Evolutionary conservation across 169 alveolate genomes (phyloP), one percentile per base, ranked within the genome.

Genomic region (Plasmodium knowlesi): DNA sequence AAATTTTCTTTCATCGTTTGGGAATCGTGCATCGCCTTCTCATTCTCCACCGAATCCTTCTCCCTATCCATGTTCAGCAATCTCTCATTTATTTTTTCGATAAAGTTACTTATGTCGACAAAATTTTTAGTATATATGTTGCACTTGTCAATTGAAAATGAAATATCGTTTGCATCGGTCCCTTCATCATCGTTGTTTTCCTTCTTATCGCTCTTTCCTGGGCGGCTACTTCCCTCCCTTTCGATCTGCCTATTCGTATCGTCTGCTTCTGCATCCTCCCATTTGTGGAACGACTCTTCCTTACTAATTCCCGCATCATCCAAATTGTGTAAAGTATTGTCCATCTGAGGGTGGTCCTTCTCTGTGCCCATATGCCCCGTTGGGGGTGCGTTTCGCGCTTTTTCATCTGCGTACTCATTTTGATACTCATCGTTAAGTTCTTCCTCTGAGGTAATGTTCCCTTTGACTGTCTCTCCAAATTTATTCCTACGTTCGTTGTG

Each of bases 1-100:
- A 6, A 80, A 80, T 80, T 46, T 28, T 50, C 83, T n/a, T 34
- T 74, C 28, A 30, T 22, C 37, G 22, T 82, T 57, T 57, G 22
- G n/a, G 37, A 19, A n/a, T 74, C 32, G 32, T 82, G 70, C 37
- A 39, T 50, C 25, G 37, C 19, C 41, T 54, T 82, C 93, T 95
- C 81, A 95, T 92, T 72, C 95, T 91, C 95, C 41, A 73, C n/a
- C n/a, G 70, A 92, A 53, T 94, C 94, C 1, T 96, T 91, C 34
- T 94, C 22, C 16, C 82, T 83, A 93, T 39, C n/a, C 78, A 78
- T 41, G 28, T 82, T 74, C 37, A 12, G 73, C 22, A 91, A 41
- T 9, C 41, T 10, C 41, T 91, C 81, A 81, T 91, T 70, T n/a
- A 91, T 67, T 72, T 91, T 80, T 19, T 91, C 92, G 2, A 91